phyloP scores from a whole-genome alignment of 352 stramenopile genomes.

The Phytophthora pisi region DNA sequence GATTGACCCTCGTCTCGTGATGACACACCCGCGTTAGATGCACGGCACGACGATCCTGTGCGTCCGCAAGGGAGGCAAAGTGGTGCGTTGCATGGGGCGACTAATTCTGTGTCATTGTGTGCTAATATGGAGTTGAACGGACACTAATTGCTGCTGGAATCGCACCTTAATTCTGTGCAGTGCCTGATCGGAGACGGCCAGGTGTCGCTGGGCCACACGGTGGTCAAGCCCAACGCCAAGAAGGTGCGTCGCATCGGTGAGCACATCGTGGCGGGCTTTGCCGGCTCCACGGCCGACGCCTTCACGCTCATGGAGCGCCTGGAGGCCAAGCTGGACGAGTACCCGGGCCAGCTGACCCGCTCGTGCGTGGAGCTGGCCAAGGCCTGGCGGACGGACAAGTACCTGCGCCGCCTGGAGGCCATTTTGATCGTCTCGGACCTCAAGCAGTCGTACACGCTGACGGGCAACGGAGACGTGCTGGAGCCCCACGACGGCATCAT shows the following conservation, averaged over 20 bases:
- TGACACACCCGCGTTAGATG: constrained; percentile 54
- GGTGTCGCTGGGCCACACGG: constrained; percentile 94
- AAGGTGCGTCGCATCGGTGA: constrained; percentile 97
- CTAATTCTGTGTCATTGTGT: background rate
- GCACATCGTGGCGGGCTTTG: constrained; percentile 97
- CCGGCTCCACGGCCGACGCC: constrained; percentile 96
- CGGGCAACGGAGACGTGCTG: constrained; percentile 98
- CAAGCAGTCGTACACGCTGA: constrained; percentile 97
- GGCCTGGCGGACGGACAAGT: constrained; percentile 99
- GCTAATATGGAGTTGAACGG: background rate
- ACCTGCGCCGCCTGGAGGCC: constrained; percentile 95
- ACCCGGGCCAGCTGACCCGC: constrained; percentile 96
- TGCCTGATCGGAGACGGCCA: constrained; percentile 98
- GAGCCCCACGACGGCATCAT: constrained; percentile 97
- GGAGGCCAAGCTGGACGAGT: constrained; percentile 98
- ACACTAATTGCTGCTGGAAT: background rate
- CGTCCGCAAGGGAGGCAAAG: constrained; percentile 97
- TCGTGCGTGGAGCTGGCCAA: constrained; percentile 99
- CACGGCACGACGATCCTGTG: constrained; percentile 98
- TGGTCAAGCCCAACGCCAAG: constrained; percentile 98
- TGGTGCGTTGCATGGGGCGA: constrained; percentile 68
- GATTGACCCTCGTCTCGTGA: background rate
- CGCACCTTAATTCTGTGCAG: constrained; percentile 25
- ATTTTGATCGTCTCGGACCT: constrained; percentile 96
- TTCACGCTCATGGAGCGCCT: constrained; percentile 99